Conservation (phyloP, 2,329 filamentous ascomycete genomes). For the Piedraia hortae region DNA sequence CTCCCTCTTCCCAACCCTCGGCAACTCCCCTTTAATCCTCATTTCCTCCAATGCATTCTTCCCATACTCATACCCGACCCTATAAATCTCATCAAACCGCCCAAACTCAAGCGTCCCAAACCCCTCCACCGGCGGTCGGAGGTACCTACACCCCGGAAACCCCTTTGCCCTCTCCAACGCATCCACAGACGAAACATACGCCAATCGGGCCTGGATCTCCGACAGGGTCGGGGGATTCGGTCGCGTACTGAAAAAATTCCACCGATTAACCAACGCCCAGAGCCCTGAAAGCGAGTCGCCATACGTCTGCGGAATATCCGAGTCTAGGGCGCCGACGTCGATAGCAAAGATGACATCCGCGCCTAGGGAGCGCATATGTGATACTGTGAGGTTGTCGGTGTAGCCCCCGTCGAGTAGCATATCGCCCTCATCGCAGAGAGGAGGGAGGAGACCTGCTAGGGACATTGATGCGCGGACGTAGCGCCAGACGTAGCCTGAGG, state of each 20-base stretch:
- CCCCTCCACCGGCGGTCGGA: constrained; percentile 77
- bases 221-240: constrained; percentile 85
- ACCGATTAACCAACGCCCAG: constrained; percentile 84
- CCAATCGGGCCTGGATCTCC: constrained; percentile 82
- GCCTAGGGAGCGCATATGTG: constrained; percentile 85
- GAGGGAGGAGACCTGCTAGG: constrained; percentile 69
- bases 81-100: constrained; percentile 92
- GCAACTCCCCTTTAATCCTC: constrained; percentile 50
- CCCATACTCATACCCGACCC: constrained; percentile 65
- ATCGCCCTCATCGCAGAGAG: constrained; percentile 83
- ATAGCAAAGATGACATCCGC: constrained; percentile 87
- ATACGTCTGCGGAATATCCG: constrained; percentile 72
- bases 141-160: constrained; percentile 76
- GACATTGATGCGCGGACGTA: constrained; percentile 96
- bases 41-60: constrained; percentile 52
- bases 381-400: constrained; percentile 86
- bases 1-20: constrained; percentile 11
- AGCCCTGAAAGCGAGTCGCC: constrained; percentile 84
- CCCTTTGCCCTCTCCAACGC: constrained; percentile 81
- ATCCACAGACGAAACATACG: constrained; percentile 85
- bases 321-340: constrained; percentile 78
- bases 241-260: constrained; percentile 76
- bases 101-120: constrained; percentile 91
- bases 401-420: constrained; percentile 95
- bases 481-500: constrained; percentile 87